Percentiles rank a stretch among this genome's conserved stretches.
Evolutionary conservation across 495 filamentous ascomycete genomes (phyloP).

Genomic region (Beverwykella pulmonaria): DNA sequence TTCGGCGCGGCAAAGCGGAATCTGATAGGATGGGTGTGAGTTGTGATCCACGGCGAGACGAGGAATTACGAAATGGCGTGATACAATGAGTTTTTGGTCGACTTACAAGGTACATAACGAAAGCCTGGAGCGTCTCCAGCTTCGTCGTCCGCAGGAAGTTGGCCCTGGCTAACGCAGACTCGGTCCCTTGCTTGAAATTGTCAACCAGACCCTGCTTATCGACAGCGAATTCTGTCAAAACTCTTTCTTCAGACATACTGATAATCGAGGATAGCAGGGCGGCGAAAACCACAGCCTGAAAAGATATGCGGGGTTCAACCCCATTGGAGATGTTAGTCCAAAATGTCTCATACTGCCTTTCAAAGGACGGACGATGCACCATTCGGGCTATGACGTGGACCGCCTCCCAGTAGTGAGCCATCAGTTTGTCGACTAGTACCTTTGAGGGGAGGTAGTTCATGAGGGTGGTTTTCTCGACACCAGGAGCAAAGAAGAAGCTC

Average conservation of each 20-base stretch:
- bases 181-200: constrained; percentile 64
- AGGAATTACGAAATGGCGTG: too few relatives aligned
- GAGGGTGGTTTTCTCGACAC: constrained; percentile 51
- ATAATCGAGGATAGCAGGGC: constrained; percentile 68
- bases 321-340: constrained; percentile 60
- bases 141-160: constrained; percentile 71
- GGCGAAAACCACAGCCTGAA: constrained; percentile 67
- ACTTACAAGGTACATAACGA: constrained; percentile 71
- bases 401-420: constrained; percentile 64
- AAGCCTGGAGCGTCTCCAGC: constrained; percentile 70
- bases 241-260: constrained; percentile 59
- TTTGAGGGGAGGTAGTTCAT: constrained; percentile 59
- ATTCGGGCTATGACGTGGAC: constrained; percentile 69
- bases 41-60: background rate
- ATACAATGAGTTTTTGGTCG: too few relatives aligned
- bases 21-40: constrained; percentile 46
- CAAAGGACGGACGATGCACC: constrained; percentile 66
- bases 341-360: constrained; percentile 62
- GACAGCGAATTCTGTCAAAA: constrained; percentile 54
- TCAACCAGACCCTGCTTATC: constrained; percentile 57
- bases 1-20: constrained; percentile 68
- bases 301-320: constrained; percentile 62
- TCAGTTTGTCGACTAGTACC: constrained; percentile 56
- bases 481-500: constrained; percentile 67
- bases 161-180: constrained; percentile 64